Evolutionary conservation across 495 filamentous ascomycete genomes (phyloP).

Genomic region (Aspergillus steynii): DNA sequence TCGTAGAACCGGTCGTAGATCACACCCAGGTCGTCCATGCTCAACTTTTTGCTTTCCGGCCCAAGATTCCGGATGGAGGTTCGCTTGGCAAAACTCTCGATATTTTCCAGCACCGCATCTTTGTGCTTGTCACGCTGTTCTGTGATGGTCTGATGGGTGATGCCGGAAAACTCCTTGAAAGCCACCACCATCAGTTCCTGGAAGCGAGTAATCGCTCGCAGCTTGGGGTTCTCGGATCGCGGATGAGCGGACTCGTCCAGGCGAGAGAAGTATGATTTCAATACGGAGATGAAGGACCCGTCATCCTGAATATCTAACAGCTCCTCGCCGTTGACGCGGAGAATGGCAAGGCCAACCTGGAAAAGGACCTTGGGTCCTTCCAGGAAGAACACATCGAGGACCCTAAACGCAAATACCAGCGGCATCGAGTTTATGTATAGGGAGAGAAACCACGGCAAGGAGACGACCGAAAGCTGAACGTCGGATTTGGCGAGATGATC

Average conservation of each 20-base stretch:
- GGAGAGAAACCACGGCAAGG: slow-evolving; percentile 95
- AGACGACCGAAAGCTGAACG: slow-evolving; percentile 98
- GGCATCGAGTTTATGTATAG: slow-evolving; percentile 99
- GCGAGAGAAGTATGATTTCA: slow-evolving; percentile 91
- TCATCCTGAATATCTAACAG: slow-evolving; percentile 94
- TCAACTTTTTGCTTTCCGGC: slow-evolving; percentile 88
- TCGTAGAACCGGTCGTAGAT: slow-evolving; percentile 93
- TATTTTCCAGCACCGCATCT: slow-evolving; percentile 85
- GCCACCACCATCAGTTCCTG: slow-evolving; percentile 98
- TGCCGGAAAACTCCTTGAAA: slow-evolving; percentile 94
- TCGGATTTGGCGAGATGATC: slow-evolving; percentile 93
- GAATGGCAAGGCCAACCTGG: slow-evolving; percentile 91
- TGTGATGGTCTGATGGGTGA: slow-evolving; percentile 87
- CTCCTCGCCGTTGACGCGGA: slow-evolving; percentile 97
- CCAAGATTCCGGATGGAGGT: slow-evolving; percentile 95
- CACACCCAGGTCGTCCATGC: slow-evolving; percentile 77
- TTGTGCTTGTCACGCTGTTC: slow-evolving; percentile 92
- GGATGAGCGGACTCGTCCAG: slow-evolving; percentile 96
- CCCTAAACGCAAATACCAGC: slow-evolving; percentile 92
- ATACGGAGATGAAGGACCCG: slow-evolving; percentile 91
- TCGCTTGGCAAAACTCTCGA: slow-evolving; percentile 95
- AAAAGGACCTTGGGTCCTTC: slow-evolving; percentile 97
- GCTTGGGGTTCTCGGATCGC: slow-evolving; percentile 87
- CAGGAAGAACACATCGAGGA: slow-evolving; percentile 96
- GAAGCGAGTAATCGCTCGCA: slow-evolving; percentile 89